Conservation (phyloP, 2,329 filamentous ascomycete genomes). For the Penicillium sp. region DNA sequence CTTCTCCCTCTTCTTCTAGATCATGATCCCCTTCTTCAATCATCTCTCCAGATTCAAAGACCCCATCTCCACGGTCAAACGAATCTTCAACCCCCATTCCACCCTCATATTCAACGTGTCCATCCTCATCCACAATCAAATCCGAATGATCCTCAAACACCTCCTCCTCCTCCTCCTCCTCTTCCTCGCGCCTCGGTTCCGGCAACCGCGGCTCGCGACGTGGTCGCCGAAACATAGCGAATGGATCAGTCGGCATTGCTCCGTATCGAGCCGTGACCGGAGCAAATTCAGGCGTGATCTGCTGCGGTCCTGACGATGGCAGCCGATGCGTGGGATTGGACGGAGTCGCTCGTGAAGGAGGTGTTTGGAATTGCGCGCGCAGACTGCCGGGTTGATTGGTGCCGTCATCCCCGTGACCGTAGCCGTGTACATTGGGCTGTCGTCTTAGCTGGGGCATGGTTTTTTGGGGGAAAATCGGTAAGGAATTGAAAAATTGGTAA, state of each 20-base stretch:
- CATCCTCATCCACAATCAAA: conserved; percentile 11
- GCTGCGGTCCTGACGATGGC: conserved; percentile 23
- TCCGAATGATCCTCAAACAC: conserved; percentile 15
- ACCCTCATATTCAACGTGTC: conserved; percentile 13
- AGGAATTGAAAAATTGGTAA: no score
- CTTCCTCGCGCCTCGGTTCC: conserved; percentile 10
- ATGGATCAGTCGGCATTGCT: conserved; percentile 9
- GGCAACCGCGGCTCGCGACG: conserved; percentile 5
- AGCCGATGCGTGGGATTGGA: conserved; percentile 21
- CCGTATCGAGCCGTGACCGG: conserved; percentile 14
- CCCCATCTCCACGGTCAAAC: conserved; percentile 15
- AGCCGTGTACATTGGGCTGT: conserved; percentile 16
- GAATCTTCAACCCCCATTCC: conserved; percentile 9
- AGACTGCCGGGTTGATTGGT: conserved; percentile 10
- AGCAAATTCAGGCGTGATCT: conserved; percentile 18
- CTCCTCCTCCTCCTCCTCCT: conserved; percentile 15
- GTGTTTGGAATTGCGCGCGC: conserved; percentile 29
- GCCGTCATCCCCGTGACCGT: conserved; percentile 6
- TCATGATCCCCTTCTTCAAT: conserved; percentile 8
- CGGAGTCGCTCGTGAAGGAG: conserved; percentile 24
- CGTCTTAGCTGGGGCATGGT: conserved; percentile 21
- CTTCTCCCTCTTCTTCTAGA: conserved; percentile 6
- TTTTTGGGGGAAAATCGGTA: neutral
- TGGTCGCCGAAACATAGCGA: conserved; percentile 16
- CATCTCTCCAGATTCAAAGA: conserved; percentile 18